phyloP scores from a whole-genome alignment of 768 basidiomycete genomes.

The Russula abietina region DNA sequence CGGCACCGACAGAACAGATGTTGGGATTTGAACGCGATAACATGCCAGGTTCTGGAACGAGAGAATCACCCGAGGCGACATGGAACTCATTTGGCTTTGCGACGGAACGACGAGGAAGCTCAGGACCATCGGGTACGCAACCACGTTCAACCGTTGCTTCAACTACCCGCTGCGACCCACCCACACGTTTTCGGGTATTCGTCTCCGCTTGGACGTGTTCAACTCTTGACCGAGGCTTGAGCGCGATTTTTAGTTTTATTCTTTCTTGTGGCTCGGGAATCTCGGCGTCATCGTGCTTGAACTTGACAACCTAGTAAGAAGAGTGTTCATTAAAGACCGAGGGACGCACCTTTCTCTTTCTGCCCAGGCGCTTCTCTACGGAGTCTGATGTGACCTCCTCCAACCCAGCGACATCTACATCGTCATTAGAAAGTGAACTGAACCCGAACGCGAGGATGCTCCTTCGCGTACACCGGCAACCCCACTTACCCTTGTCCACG shows the following conservation, averaged over 20 bases:
- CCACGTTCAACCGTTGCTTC: not conserved
- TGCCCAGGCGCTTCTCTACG: not conserved
- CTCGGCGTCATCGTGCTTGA: not conserved
- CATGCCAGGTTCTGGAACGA: not conserved
- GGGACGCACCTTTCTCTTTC: slow-evolving; percentile 3
- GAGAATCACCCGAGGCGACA: not conserved
- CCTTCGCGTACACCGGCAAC: not conserved
- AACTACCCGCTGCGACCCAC: not conserved
- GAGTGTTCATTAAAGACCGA: not conserved
- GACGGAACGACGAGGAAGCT: not conserved
- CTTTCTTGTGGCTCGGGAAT: not conserved
- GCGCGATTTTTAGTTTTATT: not conserved
- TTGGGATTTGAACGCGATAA: not conserved
- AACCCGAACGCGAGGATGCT: not conserved
- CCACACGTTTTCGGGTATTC: not conserved
- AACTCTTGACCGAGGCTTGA: not conserved
- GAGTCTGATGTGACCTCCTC: not conserved
- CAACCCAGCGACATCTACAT: not conserved
- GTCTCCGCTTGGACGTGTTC: not conserved
- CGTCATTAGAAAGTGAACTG: not conserved
- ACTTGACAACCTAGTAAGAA: not conserved
- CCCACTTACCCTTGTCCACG: slow-evolving; percentile 1
- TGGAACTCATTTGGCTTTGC: not conserved
- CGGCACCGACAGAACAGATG: not conserved
- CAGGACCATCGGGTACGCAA: not conserved